Evolutionary conservation across 2,329 filamentous ascomycete species (phyloP).

Genomic region (Aspergillus phoenicis): DNA sequence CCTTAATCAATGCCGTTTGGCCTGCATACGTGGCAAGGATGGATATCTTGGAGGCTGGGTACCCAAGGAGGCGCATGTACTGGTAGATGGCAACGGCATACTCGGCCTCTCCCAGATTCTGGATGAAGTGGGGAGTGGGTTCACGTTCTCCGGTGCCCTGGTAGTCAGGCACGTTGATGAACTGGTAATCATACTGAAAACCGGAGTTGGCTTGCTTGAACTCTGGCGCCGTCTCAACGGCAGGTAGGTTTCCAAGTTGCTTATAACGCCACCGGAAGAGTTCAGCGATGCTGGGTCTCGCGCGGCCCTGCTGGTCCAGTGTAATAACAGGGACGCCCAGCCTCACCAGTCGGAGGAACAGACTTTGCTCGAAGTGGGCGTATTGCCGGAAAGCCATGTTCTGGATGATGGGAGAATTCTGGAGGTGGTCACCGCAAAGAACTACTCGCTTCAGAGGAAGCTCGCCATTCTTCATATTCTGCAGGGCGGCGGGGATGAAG

Average conservation of each 20-base stretch:
- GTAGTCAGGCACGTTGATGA: slow-evolving; percentile 93
- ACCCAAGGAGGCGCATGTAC: slow-evolving; percentile 95
- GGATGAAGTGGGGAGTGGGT: slow-evolving; percentile 90
- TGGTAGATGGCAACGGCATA: slow-evolving; percentile 94
- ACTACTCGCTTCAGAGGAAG: slow-evolving; percentile 83
- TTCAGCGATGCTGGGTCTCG: slow-evolving; percentile 80
- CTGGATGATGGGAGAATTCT: slow-evolving; percentile 95
- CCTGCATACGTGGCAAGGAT: slow-evolving; percentile 94
- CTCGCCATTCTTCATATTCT: slow-evolving; percentile 73
- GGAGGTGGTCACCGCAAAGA: slow-evolving; percentile 90
- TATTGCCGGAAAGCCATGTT: slow-evolving; percentile 93
- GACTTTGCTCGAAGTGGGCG: slow-evolving; percentile 91
- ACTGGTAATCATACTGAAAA: slow-evolving; percentile 93
- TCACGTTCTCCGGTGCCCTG: slow-evolving; percentile 86
- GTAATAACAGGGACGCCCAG: slow-evolving; percentile 88
- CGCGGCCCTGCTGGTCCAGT: slow-evolving; percentile 91
- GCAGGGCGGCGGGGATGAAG: slow-evolving; percentile 92
- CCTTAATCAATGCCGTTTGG: slow-evolving; percentile 82
- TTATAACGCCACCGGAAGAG: slow-evolving; percentile 95
- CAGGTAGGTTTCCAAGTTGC: slow-evolving; percentile 74
- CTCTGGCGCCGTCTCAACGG: slow-evolving; percentile 68
- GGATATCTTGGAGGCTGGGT: slow-evolving; percentile 78
- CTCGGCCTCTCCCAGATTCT: slow-evolving; percentile 95
- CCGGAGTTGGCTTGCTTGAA: slow-evolving; percentile 85
- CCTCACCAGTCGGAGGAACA: slow-evolving; percentile 88